Evolutionary conservation across 2,329 filamentous ascomycete genomes (phyloP), one percentile per base, ranked within the genome.

Genomic region (Epichloe typhina): DNA sequence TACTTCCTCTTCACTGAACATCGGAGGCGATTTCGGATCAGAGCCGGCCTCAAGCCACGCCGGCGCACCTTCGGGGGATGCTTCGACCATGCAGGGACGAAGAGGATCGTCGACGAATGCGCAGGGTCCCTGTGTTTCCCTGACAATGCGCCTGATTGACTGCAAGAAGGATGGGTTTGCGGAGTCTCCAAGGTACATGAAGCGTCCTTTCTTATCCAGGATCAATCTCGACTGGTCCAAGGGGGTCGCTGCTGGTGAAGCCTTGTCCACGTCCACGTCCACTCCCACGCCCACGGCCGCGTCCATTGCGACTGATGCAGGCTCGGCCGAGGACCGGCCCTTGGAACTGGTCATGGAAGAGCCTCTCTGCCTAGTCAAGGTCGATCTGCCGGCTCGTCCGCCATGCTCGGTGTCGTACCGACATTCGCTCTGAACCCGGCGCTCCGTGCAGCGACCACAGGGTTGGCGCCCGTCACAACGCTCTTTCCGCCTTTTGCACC

Each of bases 31-130:
- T 3, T 51, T 26, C 4, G 5, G 43, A 36, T 40, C 49, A 9
- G 45, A 43, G 4, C 43, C 48, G n/a, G 39, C 39, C 4, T 53
- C 46, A 5, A 58, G 49, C 58, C 58, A 58, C 21, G 50, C 56
- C n/a, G 52, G 50, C 17, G 48, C 47, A n/a, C 50, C 53, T 13
- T 55, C 54, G 60, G 60, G 60, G 1, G 55, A 54, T 5, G 57
- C 58, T 49, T 63, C 61, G 8, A 63, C 59, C 36, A 62, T 55
- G 41, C 56, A 41, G 8, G 62, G 55, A 8, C 59, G 55, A n/a
- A 62, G 47, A 1, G 61, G 60, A 41, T 62, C 60, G n/a, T 63
- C 59, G 8, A 56, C 55, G 47, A 63, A 62, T 8, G 56, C 35
- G 43, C 61, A 61, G 1, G 54, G 49, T 1, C 59, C 61, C 4